Evolutionary conservation across 306 rosid genomes (phyloP).

Genomic region (Fragaria ananassa): DNA sequence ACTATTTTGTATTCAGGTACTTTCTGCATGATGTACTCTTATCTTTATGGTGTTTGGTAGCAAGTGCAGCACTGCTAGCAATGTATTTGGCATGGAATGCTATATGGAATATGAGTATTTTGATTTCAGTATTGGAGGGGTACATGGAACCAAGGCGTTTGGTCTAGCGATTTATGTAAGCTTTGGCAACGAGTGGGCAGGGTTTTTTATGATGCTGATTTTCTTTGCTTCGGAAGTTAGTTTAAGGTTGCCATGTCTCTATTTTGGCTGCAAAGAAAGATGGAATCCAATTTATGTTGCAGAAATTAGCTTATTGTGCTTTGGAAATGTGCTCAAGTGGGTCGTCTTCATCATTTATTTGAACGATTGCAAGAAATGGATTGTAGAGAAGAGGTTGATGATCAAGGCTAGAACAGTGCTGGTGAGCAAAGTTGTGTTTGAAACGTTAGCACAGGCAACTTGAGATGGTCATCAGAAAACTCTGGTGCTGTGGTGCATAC

Average conservation of each 20-base stretch:
- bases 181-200: constrained; percentile 39
- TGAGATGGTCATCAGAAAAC: neutral
- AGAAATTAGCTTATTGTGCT: constrained; percentile 34
- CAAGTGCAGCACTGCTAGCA: constrained; percentile 24
- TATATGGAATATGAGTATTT: constrained; percentile 56
- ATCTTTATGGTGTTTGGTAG: constrained; percentile 18
- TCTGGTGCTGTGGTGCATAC: neutral
- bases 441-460: neutral
- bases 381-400: constrained; percentile 43
- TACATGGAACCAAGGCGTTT: constrained; percentile 40
- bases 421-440: constrained; percentile 11
- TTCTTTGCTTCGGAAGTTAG: constrained; percentile 46
- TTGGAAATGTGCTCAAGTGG: constrained; percentile 58
- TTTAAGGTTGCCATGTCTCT: constrained; percentile 43
- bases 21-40: neutral
- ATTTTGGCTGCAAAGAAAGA: constrained; percentile 35
- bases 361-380: constrained; percentile 44
- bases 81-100: constrained; percentile 53
- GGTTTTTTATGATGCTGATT: constrained; percentile 46
- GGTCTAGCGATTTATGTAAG: constrained; percentile 38
- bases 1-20: neutral
- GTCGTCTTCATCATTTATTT: constrained; percentile 47
- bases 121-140: constrained; percentile 50
- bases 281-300: constrained; percentile 28
- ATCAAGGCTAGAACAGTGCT: constrained; percentile 24